Base-by-base conservation (phyloP, 768 basidiomycete genomes). In the Trametes coccinea region DNA sequence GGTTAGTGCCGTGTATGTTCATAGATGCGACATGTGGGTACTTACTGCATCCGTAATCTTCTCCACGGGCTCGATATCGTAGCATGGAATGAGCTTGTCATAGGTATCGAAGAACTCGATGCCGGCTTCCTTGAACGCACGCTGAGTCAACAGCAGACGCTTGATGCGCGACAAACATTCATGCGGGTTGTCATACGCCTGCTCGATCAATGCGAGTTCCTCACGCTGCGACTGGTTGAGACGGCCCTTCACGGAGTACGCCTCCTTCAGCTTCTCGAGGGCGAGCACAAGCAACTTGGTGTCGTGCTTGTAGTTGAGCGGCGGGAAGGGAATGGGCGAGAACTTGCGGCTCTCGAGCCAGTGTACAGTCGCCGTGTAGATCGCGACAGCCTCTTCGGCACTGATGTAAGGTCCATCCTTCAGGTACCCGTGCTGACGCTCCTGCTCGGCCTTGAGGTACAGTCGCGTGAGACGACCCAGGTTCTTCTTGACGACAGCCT, bases 391-490 rank as follows among this genome's bases (percentile, higher is more conserved):
- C 72, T 98, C 97, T 74, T 98, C 97, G 11, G 96, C 95, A 67
- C 93, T 96, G 75, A 99, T 95, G 73, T 99, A 98, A 5, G 97
- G 97, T 53, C 97, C 97, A 75, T 99, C 97, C 79, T 99, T 98
- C 65, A 99, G 86, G 73, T 99, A 99, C 3, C 90, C 95, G 69
- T 99, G 96, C 74, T 98, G 97, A 63, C 97, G 82, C 77, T 99
- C 97, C 72, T 99, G 97, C 77, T 99, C 97, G 29, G 97, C 96
- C 78, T 99, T 99, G 69, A 98, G 82, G 74, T 98, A 99, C 2
- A 99, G 83, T 64, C 97, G 93, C 65, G 97, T 99, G 53, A 99
- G 86, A 71, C 97, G 92, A 63, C 97, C 97, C 44, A 99, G 79
- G 74, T 99, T 99, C 86, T 99, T 98, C 82, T 98, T 96, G 14